Conservation (phyloP, 192 early-diverging fungal genomes). For the Glomus cerebriforme region DNA sequence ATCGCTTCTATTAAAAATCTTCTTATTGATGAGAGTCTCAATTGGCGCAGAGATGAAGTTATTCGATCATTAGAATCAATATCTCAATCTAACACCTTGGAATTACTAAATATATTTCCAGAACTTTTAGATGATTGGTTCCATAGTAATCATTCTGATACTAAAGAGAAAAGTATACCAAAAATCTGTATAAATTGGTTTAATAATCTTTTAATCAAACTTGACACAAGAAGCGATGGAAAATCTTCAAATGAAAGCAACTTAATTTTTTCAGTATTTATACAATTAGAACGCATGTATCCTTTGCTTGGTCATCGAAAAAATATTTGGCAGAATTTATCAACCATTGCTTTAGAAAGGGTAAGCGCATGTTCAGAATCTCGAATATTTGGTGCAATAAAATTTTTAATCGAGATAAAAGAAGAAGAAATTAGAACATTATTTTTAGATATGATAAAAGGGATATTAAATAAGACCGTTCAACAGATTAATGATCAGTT, state of each 20-base stretch:
- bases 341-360: not conserved
- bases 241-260: not conserved
- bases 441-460: not conserved
- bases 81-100: not conserved
- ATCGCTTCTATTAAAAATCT: not conserved
- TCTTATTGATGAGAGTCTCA: not conserved
- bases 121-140: not conserved
- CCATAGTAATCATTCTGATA: not conserved
- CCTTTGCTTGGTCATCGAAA: not conserved
- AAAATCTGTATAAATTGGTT: not conserved
- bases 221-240: not conserved
- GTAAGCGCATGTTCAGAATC: not conserved
- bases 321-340: not conserved
- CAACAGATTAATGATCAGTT: not conserved
- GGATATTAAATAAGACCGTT: not conserved
- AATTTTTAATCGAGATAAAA: not conserved
- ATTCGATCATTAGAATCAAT: not conserved
- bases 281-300: not conserved
- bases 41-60: not conserved
- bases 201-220: not conserved
- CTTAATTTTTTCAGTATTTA: not conserved
- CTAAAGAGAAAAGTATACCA: not conserved
- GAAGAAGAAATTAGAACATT: not conserved
- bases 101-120: not conserved
- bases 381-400: not conserved